A percentile compares a stretch with the other conserved stretches of the same genome.
Conservation (phyloP, 2,329 filamentous ascomycete genomes). For the Colletotrichum limetticola region DNA sequence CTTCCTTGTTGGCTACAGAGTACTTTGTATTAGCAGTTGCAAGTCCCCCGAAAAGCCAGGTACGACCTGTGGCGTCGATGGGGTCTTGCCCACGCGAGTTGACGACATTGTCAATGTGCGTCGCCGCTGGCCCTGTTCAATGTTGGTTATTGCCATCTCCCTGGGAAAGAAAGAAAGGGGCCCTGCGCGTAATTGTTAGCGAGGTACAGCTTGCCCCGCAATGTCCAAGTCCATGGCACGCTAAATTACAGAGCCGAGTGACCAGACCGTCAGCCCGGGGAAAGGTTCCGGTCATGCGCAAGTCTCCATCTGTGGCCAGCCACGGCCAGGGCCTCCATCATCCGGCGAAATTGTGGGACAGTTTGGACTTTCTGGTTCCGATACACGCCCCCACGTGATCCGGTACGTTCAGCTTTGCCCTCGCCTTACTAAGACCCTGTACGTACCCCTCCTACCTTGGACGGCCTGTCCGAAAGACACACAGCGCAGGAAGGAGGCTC, state of each 20-base stretch:
- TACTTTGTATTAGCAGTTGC: not conserved
- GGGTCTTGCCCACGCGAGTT: not conserved
- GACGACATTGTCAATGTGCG: not conserved
- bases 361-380: not conserved
- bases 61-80: not conserved
- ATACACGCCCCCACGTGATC: not conserved
- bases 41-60: not conserved
- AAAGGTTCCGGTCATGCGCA: conserved; percentile 33
- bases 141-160: not conserved
- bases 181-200: conserved; percentile 25
- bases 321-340: not conserved
- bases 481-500: not conserved
- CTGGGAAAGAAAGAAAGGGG: not conserved
- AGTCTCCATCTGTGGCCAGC: not conserved
- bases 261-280: conserved; percentile 22
- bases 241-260: conserved; percentile 16
- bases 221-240: conserved; percentile 32
- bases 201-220: conserved; percentile 19
- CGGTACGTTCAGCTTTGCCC: not conserved
- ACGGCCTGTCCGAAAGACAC: not conserved
- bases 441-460: not conserved
- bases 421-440: not conserved
- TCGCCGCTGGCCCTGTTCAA: not conserved
- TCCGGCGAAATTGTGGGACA: conserved; percentile 14
- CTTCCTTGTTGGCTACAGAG: not conserved